Percentiles rank a stretch among this genome's conserved stretches.
These are phyloP conservation scores for Monosporozyma aquatica DNA, from an alignment of 805 yeast species.

Conservation along the genomic window DNA sequence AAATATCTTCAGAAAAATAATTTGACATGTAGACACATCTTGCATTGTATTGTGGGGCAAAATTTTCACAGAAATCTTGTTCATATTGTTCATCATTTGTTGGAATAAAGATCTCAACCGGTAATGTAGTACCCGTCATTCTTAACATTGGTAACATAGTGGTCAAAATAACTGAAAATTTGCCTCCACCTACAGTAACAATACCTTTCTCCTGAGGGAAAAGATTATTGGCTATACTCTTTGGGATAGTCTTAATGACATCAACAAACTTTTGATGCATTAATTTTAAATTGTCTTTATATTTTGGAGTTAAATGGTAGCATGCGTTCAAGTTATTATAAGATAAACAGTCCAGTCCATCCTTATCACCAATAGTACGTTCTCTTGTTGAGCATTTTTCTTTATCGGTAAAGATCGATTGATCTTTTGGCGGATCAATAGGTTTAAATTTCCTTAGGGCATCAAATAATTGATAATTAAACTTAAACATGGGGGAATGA, in stretches of 20 bases:
- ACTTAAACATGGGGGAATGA: not conserved
- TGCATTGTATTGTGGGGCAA: slow-evolving; percentile 58
- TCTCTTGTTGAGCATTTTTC: not conserved
- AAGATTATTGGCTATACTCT: not conserved
- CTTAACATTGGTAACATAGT: slow-evolving; percentile 47
- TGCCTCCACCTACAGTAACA: slow-evolving; percentile 69
- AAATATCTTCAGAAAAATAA: slow-evolving; percentile 37
- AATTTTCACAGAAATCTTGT: slow-evolving; percentile 52
- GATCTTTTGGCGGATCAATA: not conserved
- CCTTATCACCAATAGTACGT: not conserved
- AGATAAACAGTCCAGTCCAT: not conserved
- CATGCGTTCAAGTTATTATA: slow-evolving; percentile 3
- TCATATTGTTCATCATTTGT: slow-evolving; percentile 59
- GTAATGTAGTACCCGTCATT: slow-evolving; percentile 56
- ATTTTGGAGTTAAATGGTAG: not conserved
- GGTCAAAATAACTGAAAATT: slow-evolving; percentile 54
- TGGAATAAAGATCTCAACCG: slow-evolving; percentile 79
- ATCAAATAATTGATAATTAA: not conserved
- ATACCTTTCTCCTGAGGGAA: slow-evolving; percentile 46
- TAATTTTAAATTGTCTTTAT: not conserved
- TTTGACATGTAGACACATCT: slow-evolving; percentile 48
- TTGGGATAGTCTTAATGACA: not conserved
- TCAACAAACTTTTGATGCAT: slow-evolving; percentile 3
- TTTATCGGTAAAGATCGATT: not conserved
- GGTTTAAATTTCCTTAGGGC: slow-evolving; percentile 3